Evolutionary conservation across 202 grass and related monocot species (phyloP).

Genomic region (Panicum virgatum): DNA sequence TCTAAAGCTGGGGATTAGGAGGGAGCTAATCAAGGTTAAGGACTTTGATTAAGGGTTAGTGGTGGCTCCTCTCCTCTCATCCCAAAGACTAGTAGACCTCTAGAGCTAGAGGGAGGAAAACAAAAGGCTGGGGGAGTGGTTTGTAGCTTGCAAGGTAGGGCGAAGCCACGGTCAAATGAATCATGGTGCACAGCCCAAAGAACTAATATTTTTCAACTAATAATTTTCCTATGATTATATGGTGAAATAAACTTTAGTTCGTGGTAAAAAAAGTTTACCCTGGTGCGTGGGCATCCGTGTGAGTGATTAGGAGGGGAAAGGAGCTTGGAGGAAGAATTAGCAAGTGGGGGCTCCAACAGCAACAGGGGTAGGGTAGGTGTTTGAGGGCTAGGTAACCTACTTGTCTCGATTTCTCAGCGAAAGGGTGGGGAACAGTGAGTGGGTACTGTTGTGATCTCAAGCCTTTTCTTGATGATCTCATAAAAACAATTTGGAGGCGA

Average conservation of each 20-base stretch:
- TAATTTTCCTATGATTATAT: too few relatives aligned
- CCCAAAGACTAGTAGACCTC: not conserved
- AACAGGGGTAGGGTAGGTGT: constrained; percentile 28
- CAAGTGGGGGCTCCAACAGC: constrained; percentile 26
- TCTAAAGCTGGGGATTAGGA: constrained; percentile 26
- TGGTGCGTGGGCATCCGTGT: too few relatives aligned
- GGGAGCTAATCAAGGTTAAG: constrained; percentile 26
- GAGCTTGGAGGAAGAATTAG: not conserved
- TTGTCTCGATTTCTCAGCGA: constrained; percentile 24
- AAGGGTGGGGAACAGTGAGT: constrained; percentile 11
- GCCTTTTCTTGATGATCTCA: not conserved
- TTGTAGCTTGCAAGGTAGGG: constrained; percentile 23
- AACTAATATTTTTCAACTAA: too few relatives aligned
- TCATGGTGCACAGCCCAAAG: too few relatives aligned
- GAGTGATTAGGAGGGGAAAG: constrained; percentile 3
- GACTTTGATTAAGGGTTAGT: not conserved
- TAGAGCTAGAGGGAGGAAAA: too few relatives aligned
- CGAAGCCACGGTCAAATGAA: too few relatives aligned
- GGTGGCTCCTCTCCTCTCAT: not conserved
- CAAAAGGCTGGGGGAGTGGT: too few relatives aligned
- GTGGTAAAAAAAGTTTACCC: too few relatives aligned
- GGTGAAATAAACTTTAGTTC: too few relatives aligned
- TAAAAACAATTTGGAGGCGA: not conserved
- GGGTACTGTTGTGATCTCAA: constrained; percentile 28
- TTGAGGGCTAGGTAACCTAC: constrained; percentile 19